These are phyloP conservation scores for Miscanthus sacchariflorus DNA, from an alignment of 202 grass and related monocot genomes.

Conservation along the genomic window DNA sequence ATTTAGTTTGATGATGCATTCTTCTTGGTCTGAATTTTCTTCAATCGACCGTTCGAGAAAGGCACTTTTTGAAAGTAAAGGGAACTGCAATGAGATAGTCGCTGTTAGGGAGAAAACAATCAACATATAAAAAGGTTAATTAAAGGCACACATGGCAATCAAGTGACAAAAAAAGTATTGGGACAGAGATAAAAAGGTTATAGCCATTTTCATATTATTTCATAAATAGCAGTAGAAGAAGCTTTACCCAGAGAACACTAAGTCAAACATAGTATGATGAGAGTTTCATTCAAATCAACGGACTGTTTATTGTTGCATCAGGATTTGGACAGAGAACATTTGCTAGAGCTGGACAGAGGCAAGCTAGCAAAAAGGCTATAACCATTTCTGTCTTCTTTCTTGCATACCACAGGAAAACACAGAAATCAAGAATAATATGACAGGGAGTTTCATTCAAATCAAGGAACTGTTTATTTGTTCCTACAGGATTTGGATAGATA, in stretches of 20 bases:
- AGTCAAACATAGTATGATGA: conserved; percentile 3
- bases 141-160: conserved; percentile 5
- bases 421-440: background rate
- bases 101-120: conserved; percentile 15
- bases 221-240: conserved; percentile 4
- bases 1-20: conserved; percentile 63
- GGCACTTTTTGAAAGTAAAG: conserved; percentile 86
- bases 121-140: conserved; percentile 8
- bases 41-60: conserved; percentile 73
- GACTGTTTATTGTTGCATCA: background rate
- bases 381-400: background rate
- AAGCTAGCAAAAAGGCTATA: background rate
- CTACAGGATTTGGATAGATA: conserved; percentile 18
- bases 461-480: conserved; percentile 16
- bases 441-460: conserved; percentile 22
- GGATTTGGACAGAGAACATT: background rate
- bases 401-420: background rate
- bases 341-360: background rate
- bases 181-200: conserved; percentile 21
- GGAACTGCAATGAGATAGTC: conserved; percentile 71
- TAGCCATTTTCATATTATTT: conserved; percentile 23
- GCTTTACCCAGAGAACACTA: background rate
- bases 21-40: conserved; percentile 69
- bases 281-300: conserved; percentile 39
- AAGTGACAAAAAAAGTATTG: background rate